Conservation (phyloP, 176 grass and related monocot species). For the Metroxylon sagu region DNA sequence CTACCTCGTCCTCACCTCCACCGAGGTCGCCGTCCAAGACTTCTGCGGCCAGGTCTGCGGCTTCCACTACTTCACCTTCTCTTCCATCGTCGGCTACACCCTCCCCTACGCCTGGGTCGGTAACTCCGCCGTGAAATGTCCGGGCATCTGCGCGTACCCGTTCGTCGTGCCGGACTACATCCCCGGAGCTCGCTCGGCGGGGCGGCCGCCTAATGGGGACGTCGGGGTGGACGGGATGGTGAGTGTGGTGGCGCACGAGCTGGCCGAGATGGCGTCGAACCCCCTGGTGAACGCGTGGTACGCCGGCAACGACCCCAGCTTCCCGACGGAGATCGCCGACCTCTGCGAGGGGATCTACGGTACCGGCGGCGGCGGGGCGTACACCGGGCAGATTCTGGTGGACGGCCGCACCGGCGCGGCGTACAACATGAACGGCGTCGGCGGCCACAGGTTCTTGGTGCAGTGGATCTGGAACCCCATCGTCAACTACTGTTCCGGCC, state of each 20-base stretch:
- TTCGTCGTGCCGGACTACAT: conserved; percentile 75
- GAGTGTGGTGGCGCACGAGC: conserved; percentile 91
- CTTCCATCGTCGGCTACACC: conserved; percentile 86
- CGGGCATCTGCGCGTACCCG: conserved; percentile 85
- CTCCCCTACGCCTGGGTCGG: conserved; percentile 91
- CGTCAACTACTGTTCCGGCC: conserved; percentile 85
- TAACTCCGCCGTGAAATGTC: conserved; percentile 65
- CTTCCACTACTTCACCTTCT: conserved; percentile 99
- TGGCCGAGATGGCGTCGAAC: conserved; percentile 80
- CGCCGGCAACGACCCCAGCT: conserved; percentile 64
- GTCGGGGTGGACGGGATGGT: conserved; percentile 81
- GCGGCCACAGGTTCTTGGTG: conserved; percentile 53
- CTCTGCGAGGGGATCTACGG: conserved; percentile 96
- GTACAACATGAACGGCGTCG: conserved; percentile 66
- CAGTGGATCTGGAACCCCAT: conserved; percentile 97
- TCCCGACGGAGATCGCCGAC: conserved; percentile 87
- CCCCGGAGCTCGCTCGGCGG: conserved; percentile 17
- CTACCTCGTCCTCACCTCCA: conserved; percentile 80
- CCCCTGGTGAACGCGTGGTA: conserved; percentile 92
- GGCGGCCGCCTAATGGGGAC: conserved; percentile 66
- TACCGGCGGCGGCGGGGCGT: conserved; percentile 71
- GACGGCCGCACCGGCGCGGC: conserved; percentile 45
- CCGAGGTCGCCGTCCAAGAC: conserved; percentile 58
- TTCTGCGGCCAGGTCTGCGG: conserved; percentile 80
- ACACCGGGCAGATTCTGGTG: conserved; percentile 65